Evolutionary conservation across 306 rosid genomes (phyloP), one percentile per base, ranked within the genome.

Genomic region (Geum urbanum): DNA sequence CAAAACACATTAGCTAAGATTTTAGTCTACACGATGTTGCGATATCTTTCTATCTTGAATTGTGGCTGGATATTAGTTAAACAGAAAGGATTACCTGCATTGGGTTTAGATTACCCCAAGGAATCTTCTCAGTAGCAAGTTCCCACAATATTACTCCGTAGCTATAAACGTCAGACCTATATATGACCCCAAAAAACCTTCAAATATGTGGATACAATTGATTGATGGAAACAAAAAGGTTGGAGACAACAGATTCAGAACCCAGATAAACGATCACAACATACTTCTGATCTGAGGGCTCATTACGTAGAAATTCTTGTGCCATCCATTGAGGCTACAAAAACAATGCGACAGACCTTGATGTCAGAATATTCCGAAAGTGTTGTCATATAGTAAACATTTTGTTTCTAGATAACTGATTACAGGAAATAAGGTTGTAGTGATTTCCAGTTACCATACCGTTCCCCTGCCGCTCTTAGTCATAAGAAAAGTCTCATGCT

Each of bases 141-240:
- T 94, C 99, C 99, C 99, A 94, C 75, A 94, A 76, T 78, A 94
- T 91, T 67, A 94, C 99, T 68, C 99, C 99, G 56, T 83, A 94
- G 86, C 99, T 86, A 83, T 94, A 94, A 49, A 94, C 82, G 16
- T 94, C 99, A 50, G 99, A 50, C 96, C 91, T 91, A 96, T 91
- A 57, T 57, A 24, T 24, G 27, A 83, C 69, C 55, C 73, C 53
- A 74, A 70, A 72, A 70, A 4, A 27, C 27, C n/a, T 71, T 43
- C 76, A 73, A 71, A 64, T 67, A 69, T 8, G 52, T 41, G 15
- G 48, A 47, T 64, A 71, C 27, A 24, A 24, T 24, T 40, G 51
- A 71, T 67, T 39, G 37, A 22, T 10, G 52, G 44, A 76, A 70
- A 66, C n/a, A 67, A 20, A 46, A 4, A 50, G 63, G 56, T 35